These are phyloP conservation scores for Kwoniella shandongensis DNA, from an alignment of 768 basidiomycete species.

Conservation along the genomic window DNA sequence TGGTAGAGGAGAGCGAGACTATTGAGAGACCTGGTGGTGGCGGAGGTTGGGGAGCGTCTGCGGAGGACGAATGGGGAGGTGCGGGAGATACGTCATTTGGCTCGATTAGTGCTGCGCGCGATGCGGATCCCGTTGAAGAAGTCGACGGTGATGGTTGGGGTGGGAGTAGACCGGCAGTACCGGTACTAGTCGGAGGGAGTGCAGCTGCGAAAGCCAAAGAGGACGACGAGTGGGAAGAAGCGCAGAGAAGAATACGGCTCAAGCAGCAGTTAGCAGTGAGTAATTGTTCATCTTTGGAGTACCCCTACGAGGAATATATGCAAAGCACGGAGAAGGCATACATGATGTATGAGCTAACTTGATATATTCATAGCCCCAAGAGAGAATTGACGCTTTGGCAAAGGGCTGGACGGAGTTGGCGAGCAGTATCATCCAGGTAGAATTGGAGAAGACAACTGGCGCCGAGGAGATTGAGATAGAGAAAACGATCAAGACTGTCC, in stretches of 20 bases:
- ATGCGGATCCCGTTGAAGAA: slow-evolving; percentile 22
- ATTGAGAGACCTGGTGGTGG: not conserved
- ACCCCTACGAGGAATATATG: too few relatives aligned
- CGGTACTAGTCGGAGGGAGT: not conserved
- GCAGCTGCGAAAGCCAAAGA: not conserved
- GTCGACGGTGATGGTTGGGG: slow-evolving; percentile 37
- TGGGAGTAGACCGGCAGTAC: slow-evolving; percentile 3
- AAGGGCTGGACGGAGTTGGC: slow-evolving; percentile 36
- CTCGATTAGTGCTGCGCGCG: slow-evolving; percentile 2
- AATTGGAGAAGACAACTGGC: slow-evolving; percentile 38
- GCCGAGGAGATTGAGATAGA: slow-evolving; percentile 28
- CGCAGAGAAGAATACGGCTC: slow-evolving; percentile 37
- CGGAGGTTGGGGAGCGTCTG: slow-evolving; percentile 12
- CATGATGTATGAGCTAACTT: not conserved
- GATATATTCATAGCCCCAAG: slow-evolving; percentile 28
- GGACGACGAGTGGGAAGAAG: slow-evolving; percentile 51
- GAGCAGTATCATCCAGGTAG: slow-evolving; percentile 29
- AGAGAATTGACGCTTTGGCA: slow-evolving; percentile 27
- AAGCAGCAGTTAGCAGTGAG: slow-evolving; percentile 46
- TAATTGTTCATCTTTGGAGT: slow-evolving; percentile 1
- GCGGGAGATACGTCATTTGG: slow-evolving; percentile 12
- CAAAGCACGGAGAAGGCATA: too few relatives aligned
- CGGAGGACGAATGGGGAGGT: slow-evolving; percentile 3
- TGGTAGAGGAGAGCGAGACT: not conserved
- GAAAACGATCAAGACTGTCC: slow-evolving; percentile 22